Conservation (phyloP, 2,329 filamentous ascomycete genomes). For the Alternaria sp. region DNA sequence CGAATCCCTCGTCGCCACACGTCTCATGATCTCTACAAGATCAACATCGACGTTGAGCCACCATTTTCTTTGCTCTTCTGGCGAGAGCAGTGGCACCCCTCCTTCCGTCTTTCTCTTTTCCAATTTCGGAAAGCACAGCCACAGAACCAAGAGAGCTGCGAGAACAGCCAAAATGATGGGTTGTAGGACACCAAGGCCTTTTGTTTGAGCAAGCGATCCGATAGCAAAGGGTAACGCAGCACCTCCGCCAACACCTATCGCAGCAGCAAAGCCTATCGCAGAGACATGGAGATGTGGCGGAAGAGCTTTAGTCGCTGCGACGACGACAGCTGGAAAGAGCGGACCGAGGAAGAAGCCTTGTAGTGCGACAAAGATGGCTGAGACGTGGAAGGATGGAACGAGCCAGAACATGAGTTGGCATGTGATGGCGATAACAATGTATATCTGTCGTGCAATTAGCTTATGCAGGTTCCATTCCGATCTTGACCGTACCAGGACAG, state of each 20-base stretch:
- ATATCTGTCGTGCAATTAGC: conserved; percentile 52
- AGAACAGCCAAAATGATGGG: conserved; percentile 63
- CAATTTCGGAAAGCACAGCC: conserved; percentile 48
- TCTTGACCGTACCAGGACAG: conserved; percentile 49
- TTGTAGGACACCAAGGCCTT: conserved; percentile 63
- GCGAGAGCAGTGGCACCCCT: not conserved
- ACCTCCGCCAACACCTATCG: conserved; percentile 75
- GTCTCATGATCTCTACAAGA: not conserved
- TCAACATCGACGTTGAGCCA: not conserved
- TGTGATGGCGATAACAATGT: conserved; percentile 66
- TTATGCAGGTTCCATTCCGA: conserved; percentile 43
- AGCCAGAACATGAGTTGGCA: conserved; percentile 79
- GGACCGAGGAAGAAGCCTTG: conserved; percentile 81
- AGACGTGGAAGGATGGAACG: conserved; percentile 73
- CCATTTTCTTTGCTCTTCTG: not conserved
- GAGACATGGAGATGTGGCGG: conserved; percentile 76
- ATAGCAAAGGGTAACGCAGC: conserved; percentile 68
- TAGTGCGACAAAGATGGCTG: conserved; percentile 71
- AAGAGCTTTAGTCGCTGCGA: conserved; percentile 73
- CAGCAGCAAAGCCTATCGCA: conserved; percentile 77
- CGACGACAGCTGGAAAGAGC: conserved; percentile 74
- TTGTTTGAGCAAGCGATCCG: conserved; percentile 68
- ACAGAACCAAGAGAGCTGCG: conserved; percentile 56
- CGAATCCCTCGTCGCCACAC: not conserved
- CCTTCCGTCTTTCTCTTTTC: conserved; percentile 7